Conservation (phyloP, 768 basidiomycete genomes). For the Favolaschia claudopus region DNA sequence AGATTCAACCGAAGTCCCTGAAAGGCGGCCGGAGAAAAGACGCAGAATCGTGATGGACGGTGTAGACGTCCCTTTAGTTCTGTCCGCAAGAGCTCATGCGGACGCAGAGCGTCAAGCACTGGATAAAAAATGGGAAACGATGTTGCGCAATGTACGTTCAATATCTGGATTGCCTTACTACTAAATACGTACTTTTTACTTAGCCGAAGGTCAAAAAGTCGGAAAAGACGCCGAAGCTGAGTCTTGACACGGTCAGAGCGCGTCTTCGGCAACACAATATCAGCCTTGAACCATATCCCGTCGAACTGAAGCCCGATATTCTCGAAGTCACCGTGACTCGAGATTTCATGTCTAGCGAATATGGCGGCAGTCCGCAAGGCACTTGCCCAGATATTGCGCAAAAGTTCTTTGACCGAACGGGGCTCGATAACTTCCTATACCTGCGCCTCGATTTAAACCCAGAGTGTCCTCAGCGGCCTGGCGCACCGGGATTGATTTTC, state of each 20-base stretch:
- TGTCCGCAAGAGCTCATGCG: too few relatives aligned
- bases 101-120: too few relatives aligned
- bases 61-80: too few relatives aligned
- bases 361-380: constrained; percentile 43
- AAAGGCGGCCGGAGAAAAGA: too few relatives aligned
- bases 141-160: too few relatives aligned
- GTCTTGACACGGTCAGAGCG: neutral
- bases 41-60: too few relatives aligned
- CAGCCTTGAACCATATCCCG: constrained; percentile 32
- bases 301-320: constrained; percentile 33
- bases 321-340: constrained; percentile 39
- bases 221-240: constrained; percentile 6
- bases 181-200: too few relatives aligned
- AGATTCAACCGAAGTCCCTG: too few relatives aligned
- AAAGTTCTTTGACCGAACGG: constrained; percentile 33
- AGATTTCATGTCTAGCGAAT: constrained; percentile 37
- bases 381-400: constrained; percentile 34
- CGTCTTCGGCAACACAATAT: constrained; percentile 27
- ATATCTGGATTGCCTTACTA: too few relatives aligned
- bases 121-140: too few relatives aligned
- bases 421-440: constrained; percentile 43
- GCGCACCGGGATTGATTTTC: constrained; percentile 44
- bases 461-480: constrained; percentile 43
- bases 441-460: constrained; percentile 41
- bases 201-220: constrained; percentile 31